These are phyloP conservation scores for Cladosporium sp. DNA, from an alignment of 2,329 filamentous ascomycete genomes.

Conservation along the genomic window DNA sequence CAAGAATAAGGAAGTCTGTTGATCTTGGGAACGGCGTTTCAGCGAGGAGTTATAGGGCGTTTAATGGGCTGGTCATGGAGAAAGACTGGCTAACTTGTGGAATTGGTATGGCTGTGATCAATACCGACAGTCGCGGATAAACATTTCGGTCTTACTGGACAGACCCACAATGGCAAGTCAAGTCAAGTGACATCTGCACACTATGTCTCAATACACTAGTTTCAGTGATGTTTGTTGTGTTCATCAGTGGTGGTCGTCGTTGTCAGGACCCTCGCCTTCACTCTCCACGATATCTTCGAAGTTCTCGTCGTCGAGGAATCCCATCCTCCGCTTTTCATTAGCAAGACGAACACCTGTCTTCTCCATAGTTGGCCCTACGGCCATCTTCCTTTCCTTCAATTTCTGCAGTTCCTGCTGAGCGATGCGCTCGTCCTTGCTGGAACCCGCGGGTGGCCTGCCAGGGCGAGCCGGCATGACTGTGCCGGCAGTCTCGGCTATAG, in stretches of 20 bases:
- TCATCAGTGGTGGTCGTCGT: not conserved
- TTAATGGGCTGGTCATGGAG: not conserved
- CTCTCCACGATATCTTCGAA: conserved; percentile 38
- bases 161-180: not conserved
- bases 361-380: conserved; percentile 52
- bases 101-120: not conserved
- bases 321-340: conserved; percentile 47
- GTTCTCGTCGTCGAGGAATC: conserved; percentile 49
- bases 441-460: conserved; percentile 12
- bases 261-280: conserved; percentile 18
- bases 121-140: not conserved
- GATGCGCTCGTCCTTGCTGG: conserved; percentile 38
- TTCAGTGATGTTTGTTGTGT: not conserved
- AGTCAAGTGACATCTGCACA: not conserved
- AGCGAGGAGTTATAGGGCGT: conserved; percentile 9
- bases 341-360: conserved; percentile 50
- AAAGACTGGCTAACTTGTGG: not conserved
- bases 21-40: conserved; percentile 4
- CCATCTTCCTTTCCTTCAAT: conserved; percentile 47
- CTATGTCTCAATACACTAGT: not conserved
- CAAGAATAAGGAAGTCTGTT: not conserved
- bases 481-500: conserved; percentile 2
- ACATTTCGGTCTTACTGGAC: not conserved
- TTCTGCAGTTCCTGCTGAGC: conserved; percentile 45
- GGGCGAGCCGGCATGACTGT: conserved; percentile 11